Evolutionary conservation across 306 rosid species (phyloP), one percentile per base, ranked within the genome.

Genomic region (Lathyrus aphaca): DNA sequence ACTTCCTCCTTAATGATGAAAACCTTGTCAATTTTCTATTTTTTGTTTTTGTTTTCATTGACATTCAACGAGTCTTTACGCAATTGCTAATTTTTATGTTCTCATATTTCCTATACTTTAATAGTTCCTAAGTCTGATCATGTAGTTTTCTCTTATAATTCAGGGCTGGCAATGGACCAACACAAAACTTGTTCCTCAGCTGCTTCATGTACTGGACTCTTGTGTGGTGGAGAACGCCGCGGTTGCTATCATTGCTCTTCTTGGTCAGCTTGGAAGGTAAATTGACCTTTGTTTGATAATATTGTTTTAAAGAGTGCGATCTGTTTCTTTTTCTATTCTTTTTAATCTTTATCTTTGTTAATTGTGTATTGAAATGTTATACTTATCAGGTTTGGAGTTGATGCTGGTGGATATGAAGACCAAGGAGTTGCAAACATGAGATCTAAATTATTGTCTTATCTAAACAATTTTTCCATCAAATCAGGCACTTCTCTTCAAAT

Each of bases 191-290:
- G 66, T 88, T 76, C 87, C 89, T 64, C 79, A 65, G 76, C 80
- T 91, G 61, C 65, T 85, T 76, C 77, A 80, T 55, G 45, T 86
- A 27, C 40, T 88, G 81, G 85, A 81, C 38, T 86, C 82, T 6
- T 78, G 87, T 62, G 71, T n/a, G 14, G 53, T 55, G 60, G 89
- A 82, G 79, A 73, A 75, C 49, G 79, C 77, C 37, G 74, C 45
- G 67, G 74, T 81, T 35, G 88, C 84, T 60, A 50, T 88, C 50
- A 51, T 86, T 72, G 70, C 81, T 84, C 96, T 88, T 64, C 91
- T 91, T 43, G 96, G 91, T 72, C 96, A 85, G 71, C 91, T 91
- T 70, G 96, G 97, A 80, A 86, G 91, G 97, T 88, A 80, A 59
- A 21, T 55, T 53, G 32, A 73, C 51, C 15, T 15, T 60, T 68